These are phyloP conservation scores for Heterobasidion parviporum DNA, from an alignment of 1,284 basidiomycete genomes.

Conservation along the genomic window DNA sequence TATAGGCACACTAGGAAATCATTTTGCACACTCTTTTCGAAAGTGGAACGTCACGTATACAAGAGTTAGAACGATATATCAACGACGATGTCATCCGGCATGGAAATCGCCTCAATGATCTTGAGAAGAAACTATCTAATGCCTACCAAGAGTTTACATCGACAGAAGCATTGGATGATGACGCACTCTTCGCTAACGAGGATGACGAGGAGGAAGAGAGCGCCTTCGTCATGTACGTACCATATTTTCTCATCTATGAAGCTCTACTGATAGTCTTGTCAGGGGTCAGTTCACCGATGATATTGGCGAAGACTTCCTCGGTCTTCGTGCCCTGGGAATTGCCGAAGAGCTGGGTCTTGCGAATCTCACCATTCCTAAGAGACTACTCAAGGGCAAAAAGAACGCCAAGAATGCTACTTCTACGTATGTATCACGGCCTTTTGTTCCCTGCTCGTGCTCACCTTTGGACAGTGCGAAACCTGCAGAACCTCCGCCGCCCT, in stretches of 20 bases:
- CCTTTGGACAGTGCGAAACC: conserved; percentile 39
- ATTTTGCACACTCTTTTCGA: conserved; percentile 86
- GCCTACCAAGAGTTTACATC: conserved; percentile 61
- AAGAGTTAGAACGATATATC: conserved; percentile 81
- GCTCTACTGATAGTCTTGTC: conserved; percentile 1
- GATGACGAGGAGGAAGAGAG: conserved; percentile 75
- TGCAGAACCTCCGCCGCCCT: conserved; percentile 79
- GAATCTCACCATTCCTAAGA: conserved; percentile 72
- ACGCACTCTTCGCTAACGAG: conserved; percentile 61
- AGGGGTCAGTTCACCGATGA: conserved; percentile 85
- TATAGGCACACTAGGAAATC: conserved; percentile 59
- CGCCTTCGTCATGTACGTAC: conserved; percentile 60
- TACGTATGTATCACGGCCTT: conserved; percentile 32
- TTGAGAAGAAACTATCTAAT: conserved; percentile 79
- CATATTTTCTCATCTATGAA: neutral
- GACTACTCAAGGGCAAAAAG: conserved; percentile 56
- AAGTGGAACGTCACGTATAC: conserved; percentile 69
- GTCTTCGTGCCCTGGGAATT: conserved; percentile 82
- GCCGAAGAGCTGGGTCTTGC: conserved; percentile 82
- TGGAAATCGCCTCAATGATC: conserved; percentile 65
- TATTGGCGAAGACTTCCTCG: conserved; percentile 91
- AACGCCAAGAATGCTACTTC: conserved; percentile 28
- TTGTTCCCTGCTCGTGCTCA: neutral
- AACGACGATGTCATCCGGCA: conserved; percentile 85
- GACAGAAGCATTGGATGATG: conserved; percentile 57